Conservation (phyloP, 2,329 filamentous ascomycete species). For the Xylariaceae sp. region DNA sequence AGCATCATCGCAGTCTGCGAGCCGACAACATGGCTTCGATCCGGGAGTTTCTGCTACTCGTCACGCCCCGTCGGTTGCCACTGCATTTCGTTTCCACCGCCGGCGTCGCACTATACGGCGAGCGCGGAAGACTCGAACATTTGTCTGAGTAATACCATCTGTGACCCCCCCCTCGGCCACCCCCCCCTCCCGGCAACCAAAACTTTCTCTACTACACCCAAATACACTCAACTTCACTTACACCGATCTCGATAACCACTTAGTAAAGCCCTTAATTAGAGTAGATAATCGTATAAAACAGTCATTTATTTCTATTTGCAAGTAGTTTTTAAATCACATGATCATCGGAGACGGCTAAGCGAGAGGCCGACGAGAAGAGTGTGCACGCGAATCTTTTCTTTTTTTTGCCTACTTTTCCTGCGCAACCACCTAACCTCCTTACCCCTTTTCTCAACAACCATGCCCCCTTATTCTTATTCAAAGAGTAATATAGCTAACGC, state of each 20-base stretch:
- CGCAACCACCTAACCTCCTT: background rate
- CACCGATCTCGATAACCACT: background rate
- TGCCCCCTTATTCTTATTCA: background rate
- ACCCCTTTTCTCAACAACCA: background rate
- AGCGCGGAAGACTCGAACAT: background rate
- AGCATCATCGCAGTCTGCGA: slow-evolving; percentile 34
- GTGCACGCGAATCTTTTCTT: background rate
- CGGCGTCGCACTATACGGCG: slow-evolving; percentile 14
- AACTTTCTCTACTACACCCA: background rate
- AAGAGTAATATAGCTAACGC: background rate
- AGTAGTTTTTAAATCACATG: background rate
- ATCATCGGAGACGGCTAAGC: too few relatives aligned
- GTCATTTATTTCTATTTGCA: background rate
- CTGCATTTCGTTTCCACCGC: slow-evolving; percentile 36
- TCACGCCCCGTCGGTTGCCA: slow-evolving; percentile 23
- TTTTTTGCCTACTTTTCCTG: too few relatives aligned
- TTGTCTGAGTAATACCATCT: background rate
- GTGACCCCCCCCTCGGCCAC: too few relatives aligned
- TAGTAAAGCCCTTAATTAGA: background rate
- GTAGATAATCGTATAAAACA: background rate
- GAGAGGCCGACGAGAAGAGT: too few relatives aligned
- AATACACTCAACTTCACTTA: background rate
- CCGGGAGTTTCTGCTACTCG: slow-evolving; percentile 19
- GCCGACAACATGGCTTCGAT: slow-evolving; percentile 34
- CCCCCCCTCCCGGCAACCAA: background rate